phyloP scores from a whole-genome alignment of 345 rosid species.

The Lepidium sativum region DNA sequence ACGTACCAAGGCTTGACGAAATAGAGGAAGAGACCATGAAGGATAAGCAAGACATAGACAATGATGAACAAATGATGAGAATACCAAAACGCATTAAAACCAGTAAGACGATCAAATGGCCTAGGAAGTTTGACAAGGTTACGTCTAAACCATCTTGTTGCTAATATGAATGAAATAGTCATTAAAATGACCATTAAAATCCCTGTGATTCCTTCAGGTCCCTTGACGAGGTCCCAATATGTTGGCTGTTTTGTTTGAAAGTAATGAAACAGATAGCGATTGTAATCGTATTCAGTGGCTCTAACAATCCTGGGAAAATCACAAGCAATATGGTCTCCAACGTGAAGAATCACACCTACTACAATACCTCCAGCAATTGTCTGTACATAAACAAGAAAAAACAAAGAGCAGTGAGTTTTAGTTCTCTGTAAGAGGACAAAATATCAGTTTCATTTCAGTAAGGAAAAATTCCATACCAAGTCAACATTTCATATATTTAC shows the following conservation, averaged over 20 bases:
- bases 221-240: conserved; percentile 56
- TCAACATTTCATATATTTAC: not conserved
- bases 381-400: conserved; percentile 26
- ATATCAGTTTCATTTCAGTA: too few relatives aligned
- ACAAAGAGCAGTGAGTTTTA: not conserved
- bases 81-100: conserved; percentile 99
- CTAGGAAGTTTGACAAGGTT: conserved; percentile 76
- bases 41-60: conserved; percentile 69
- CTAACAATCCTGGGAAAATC: conserved; percentile 72
- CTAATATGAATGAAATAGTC: conserved; percentile 82
- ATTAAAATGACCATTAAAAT: conserved; percentile 74
- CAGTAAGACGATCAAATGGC: conserved; percentile 88
- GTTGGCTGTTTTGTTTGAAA: conserved; percentile 57
- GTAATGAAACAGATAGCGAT: conserved; percentile 26
- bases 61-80: conserved; percentile 83
- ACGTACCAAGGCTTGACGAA: conserved; percentile 71
- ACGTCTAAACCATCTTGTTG: conserved; percentile 76
- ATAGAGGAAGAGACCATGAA: conserved; percentile 71
- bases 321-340: conserved; percentile 84
- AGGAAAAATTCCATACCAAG: not conserved
- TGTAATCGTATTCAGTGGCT: conserved; percentile 26
- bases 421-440: too few relatives aligned
- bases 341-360: conserved; percentile 81
- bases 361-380: conserved; percentile 94
- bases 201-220: conserved; percentile 85